phyloP scores from a whole-genome alignment of 352 stramenopile species.

The Pythium apleroticum region DNA sequence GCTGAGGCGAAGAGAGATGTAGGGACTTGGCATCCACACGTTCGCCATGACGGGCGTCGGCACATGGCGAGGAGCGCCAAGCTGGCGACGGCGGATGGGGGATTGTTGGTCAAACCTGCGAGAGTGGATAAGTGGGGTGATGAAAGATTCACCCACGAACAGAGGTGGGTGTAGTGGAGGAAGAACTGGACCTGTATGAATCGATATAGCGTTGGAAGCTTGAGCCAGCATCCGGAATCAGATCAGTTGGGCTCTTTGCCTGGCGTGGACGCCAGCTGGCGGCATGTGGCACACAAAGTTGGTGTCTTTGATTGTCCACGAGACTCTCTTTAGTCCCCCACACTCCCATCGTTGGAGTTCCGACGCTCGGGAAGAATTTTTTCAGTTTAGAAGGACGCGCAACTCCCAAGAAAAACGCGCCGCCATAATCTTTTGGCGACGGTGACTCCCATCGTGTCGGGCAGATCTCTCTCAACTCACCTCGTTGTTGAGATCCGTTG shows the following conservation, averaged over 20 bases:
- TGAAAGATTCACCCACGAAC: background rate
- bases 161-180: background rate
- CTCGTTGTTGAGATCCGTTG: too few relatives aligned
- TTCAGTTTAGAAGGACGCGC: background rate
- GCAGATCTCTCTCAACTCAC: too few relatives aligned
- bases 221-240: background rate
- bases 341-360: background rate
- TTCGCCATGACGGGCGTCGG: background rate
- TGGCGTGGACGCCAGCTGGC: background rate
- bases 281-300: too few relatives aligned
- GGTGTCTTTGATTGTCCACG: too few relatives aligned
- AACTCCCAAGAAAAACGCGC: background rate
- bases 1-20: background rate
- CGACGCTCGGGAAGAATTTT: background rate
- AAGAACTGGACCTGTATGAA: background rate
- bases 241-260: background rate
- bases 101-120: background rate
- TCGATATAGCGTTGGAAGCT: background rate
- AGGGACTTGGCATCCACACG: conserved; percentile 2
- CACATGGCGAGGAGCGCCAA: background rate
- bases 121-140: background rate
- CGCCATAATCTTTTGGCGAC: background rate
- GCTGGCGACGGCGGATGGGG: background rate
- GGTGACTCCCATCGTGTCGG: too few relatives aligned
- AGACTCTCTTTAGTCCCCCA: too few relatives aligned